Percentiles rank a stretch among this genome's conserved stretches.
Conservation (phyloP, 2,329 filamentous ascomycete genomes). For the Dryadomyces sulphureus region DNA sequence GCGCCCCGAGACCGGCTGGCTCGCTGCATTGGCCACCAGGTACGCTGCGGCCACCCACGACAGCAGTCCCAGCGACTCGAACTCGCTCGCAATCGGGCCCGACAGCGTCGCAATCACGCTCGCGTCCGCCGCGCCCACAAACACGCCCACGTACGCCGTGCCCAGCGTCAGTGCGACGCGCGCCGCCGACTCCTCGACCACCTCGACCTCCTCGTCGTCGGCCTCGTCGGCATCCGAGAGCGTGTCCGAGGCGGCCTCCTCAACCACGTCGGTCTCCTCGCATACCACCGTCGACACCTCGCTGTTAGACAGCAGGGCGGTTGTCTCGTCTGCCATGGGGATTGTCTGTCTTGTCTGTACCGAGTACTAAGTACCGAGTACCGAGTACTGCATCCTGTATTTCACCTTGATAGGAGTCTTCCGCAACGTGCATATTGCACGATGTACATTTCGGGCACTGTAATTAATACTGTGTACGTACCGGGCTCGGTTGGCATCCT, state of each 20-base stretch:
- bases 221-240: constrained; percentile 1
- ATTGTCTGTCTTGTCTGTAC: no score
- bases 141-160: constrained; percentile 44
- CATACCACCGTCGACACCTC: neutral
- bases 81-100: constrained; percentile 69
- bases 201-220: neutral
- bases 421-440: no score
- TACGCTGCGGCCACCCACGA: constrained; percentile 85
- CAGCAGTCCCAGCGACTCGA: constrained; percentile 64
- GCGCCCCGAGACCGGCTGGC: constrained; percentile 71
- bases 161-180: constrained; percentile 39
- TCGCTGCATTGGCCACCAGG: constrained; percentile 75
- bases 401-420: no score
- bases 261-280: neutral
- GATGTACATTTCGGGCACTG: no score
- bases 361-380: no score
- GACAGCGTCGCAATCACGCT: constrained; percentile 79
- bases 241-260: neutral
- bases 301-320: neutral
- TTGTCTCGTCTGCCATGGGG: no score
- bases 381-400: no score
- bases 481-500: no score
- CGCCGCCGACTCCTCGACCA: constrained; percentile 19
- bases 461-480: no score
- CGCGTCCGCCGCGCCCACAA: constrained; percentile 52